Conservation (phyloP, 306 rosid species). For the Lupinus albus region DNA sequence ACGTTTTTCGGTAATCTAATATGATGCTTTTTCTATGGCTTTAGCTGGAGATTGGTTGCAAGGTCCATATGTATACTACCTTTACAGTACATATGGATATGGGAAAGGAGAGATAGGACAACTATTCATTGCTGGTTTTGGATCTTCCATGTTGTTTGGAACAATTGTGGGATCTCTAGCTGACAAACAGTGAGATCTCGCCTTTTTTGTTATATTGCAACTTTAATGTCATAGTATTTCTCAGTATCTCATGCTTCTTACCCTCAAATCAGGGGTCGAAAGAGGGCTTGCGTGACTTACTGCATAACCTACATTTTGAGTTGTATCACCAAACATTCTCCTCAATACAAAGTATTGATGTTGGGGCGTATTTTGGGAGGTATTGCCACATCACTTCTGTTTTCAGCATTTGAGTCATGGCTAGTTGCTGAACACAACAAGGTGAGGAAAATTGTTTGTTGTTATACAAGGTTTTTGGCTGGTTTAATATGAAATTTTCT, state of each 20-base stretch:
- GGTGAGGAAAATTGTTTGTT: constrained; percentile 51
- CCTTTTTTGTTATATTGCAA: constrained; percentile 7
- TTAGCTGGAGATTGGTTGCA: constrained; percentile 99
- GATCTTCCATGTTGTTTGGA: constrained; percentile 96
- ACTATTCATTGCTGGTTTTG: constrained; percentile 97
- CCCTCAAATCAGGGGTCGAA: constrained; percentile 75
- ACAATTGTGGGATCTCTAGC: constrained; percentile 97
- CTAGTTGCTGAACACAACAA: constrained; percentile 98
- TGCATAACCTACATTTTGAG: constrained; percentile 92
- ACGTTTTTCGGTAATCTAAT: constrained; percentile 41
- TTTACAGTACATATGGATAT: constrained; percentile 85
- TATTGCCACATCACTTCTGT: constrained; percentile 89
- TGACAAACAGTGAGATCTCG: constrained; percentile 83
- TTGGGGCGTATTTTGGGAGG: constrained; percentile 98
- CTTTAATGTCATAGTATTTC: constrained; percentile 19
- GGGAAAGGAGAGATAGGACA: constrained; percentile 93
- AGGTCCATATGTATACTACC: constrained; percentile 98
- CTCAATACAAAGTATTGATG: constrained; percentile 85
- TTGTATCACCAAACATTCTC: constrained; percentile 93
- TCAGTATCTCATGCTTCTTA: constrained; percentile 35
- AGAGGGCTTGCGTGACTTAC: constrained; percentile 95
- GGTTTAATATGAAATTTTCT: constrained; percentile 17
- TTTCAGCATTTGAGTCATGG: constrained; percentile 98
- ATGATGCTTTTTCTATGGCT: constrained; percentile 46
- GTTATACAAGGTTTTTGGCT: neutral